Base-by-base conservation (phyloP, 2,329 filamentous ascomycete genomes). In the Aurifilum marmelostoma region DNA sequence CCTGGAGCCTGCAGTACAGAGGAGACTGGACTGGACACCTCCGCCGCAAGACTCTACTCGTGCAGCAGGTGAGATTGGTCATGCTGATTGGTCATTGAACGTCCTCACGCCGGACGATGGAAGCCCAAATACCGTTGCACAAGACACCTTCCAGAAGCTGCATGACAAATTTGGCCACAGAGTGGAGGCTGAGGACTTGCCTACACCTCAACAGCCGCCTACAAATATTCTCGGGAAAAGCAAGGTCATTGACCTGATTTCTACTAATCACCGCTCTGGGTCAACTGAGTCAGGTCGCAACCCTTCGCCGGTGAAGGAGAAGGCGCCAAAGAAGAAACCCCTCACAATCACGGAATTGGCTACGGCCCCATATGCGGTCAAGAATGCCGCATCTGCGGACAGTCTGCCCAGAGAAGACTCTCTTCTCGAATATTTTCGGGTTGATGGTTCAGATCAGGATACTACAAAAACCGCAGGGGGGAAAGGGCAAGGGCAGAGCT, bases 261-360 rank as follows among this genome's bases (percentile, higher is more conserved):
- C 81, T 0, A 77, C 62, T 16, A 63, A 43, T 7, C 63, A 72
- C 69, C 65, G 75, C 3, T n/a, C 75, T 59, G 70, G 73, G 8
- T 72, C 73, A 1, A 71, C 68, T 16, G 71, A 75, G 58, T 77
- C 16, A 24, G 14, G 0, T 7, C 37, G 67, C 27, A 14, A 27
- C 7, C n/a, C 74, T 24, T 78, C 79, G 1, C 79, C 79, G 0
- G 72, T 74, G 1, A 88, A 87, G 75, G 76, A 79, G 29, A 91
- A 88, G 72, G 81, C 83, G 6, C 80, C 84, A 3, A 89, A 88
- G 77, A 93, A 92, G 79, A 94, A 91, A 77, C 80, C 89, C 0
- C 88, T 88, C 54, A 97, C 93, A 0, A 90, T 97, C 68, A 97
- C 93, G 0, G 92, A 89, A 54, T 80, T 92, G 63, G 92, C 92